Base-by-base conservation (phyloP, 1,284 basidiomycete species). In the Ceratorhiza oryzae-sativae region DNA sequence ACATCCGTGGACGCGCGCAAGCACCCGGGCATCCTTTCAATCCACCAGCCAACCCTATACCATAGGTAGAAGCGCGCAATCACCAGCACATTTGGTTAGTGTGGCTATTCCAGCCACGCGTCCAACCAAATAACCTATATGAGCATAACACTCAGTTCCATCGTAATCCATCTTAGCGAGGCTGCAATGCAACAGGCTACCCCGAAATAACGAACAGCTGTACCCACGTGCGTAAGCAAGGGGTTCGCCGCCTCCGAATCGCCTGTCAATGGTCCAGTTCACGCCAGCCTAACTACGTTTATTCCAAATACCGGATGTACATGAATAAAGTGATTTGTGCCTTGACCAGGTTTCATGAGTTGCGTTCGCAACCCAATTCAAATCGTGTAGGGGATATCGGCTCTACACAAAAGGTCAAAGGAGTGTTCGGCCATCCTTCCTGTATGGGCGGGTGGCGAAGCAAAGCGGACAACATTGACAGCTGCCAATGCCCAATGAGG, bases 151-250 rank as follows among this genome's bases (percentile, higher is more conserved):
- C n/a, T n/a, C n/a, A n/a, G n/a, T n/a, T n/a, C n/a, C n/a, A n/a
- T n/a, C n/a, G n/a, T n/a, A n/a, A n/a, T n/a, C n/a, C n/a, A n/a
- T n/a, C n/a, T n/a, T n/a, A n/a, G n/a, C n/a, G n/a, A n/a, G n/a
- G n/a, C n/a, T n/a, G n/a, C 51, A 53, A 53, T 13, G 51, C 25
- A 53, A 53, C 30, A 30, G n/a, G n/a, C n/a, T n/a, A n/a, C n/a
- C n/a, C n/a, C n/a, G n/a, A n/a, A 53, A 32, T 30, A 53, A 30
- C 30, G 13, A 18, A 53, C n/a, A 10, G 27, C 13, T 32, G 27
- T 30, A 30, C 51, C 51, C 51, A 53, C 15, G 30, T 53, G n/a
- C n/a, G n/a, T n/a, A n/a, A n/a, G n/a, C n/a, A n/a, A n/a, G n/a
- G n/a, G n/a, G n/a, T n/a, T n/a, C n/a, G n/a, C n/a, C n/a, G n/a